phyloP scores from a whole-genome alignment of 83 land plant genomes.

The Thuja plicata region DNA sequence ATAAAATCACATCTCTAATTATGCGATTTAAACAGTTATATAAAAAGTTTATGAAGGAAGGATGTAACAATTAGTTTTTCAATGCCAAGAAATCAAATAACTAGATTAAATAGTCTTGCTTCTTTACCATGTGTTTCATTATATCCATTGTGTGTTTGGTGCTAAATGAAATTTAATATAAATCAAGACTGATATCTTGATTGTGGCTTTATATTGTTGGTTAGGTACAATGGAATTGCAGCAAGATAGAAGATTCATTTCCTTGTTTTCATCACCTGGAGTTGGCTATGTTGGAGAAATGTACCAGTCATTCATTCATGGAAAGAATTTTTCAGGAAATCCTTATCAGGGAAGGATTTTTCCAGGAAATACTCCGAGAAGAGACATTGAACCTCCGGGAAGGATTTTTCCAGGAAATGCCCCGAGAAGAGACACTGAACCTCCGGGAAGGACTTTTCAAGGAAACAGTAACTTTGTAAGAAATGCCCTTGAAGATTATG shows the following conservation, averaged over 20 bases:
- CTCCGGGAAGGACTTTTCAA: not conserved
- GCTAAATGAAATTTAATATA: not conserved
- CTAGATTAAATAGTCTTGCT: not conserved
- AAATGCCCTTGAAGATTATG: not conserved
- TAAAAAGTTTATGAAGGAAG: no score
- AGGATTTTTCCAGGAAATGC: not conserved
- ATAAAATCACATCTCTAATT: no score
- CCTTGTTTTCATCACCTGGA: constrained; percentile 1
- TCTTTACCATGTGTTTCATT: not conserved
- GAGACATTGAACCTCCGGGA: not conserved
- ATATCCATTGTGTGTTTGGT: not conserved
- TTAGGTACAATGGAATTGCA: constrained; percentile 8
- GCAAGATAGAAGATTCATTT: not conserved
- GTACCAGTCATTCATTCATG: not conserved
- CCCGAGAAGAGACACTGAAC: not conserved
- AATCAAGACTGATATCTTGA: constrained; percentile 5
- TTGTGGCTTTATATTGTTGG: constrained; percentile 1
- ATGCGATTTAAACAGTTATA: no score
- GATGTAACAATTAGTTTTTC: not conserved
- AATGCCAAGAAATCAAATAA: not conserved
- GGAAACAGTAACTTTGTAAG: not conserved
- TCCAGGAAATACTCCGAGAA: not conserved
- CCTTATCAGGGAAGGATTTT: not conserved
- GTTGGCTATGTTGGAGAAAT: not conserved
- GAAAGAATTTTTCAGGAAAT: not conserved